A percentile compares a stretch with the other conserved stretches of the same genome.
Evolutionary conservation across 257 asterid species (phyloP).

Genomic region (Fraxinus excelsior): DNA sequence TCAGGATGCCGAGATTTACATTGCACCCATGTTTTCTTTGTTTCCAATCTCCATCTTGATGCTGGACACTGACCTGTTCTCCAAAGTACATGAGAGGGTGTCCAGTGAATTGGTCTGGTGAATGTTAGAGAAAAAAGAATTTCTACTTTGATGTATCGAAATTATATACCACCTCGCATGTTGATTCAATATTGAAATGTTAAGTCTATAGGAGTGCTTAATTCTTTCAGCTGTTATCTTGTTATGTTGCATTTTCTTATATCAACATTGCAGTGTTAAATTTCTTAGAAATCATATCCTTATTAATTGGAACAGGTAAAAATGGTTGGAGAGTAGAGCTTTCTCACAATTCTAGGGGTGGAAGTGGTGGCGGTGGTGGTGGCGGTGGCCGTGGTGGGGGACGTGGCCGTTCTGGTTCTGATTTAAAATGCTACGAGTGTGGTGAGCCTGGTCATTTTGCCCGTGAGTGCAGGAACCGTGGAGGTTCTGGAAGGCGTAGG

Average conservation of each 20-base stretch:
- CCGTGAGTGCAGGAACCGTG: constrained; percentile 78
- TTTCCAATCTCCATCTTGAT: neutral
- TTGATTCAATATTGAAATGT: neutral
- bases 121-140: neutral
- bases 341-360: constrained; percentile 85
- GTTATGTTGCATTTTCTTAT: neutral
- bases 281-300: neutral
- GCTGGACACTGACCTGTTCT: neutral
- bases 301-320: constrained; percentile 52
- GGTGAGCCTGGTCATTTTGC: constrained; percentile 99
- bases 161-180: neutral
- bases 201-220: neutral
- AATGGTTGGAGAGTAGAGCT: constrained; percentile 99
- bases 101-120: neutral
- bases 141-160: neutral
- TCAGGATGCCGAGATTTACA: neutral
- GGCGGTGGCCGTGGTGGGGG: constrained; percentile 66
- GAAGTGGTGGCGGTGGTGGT: constrained; percentile 59
- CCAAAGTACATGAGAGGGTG: neutral
- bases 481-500: constrained; percentile 80
- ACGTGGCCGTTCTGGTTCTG: constrained; percentile 85
- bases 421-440: constrained; percentile 88
- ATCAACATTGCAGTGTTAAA: neutral
- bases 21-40: neutral
- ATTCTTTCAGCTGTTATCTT: neutral